Evolutionary conservation across 1,284 basidiomycete genomes (phyloP), one percentile per base, ranked within the genome.

Genomic region (Moniliophthora roreri): DNA sequence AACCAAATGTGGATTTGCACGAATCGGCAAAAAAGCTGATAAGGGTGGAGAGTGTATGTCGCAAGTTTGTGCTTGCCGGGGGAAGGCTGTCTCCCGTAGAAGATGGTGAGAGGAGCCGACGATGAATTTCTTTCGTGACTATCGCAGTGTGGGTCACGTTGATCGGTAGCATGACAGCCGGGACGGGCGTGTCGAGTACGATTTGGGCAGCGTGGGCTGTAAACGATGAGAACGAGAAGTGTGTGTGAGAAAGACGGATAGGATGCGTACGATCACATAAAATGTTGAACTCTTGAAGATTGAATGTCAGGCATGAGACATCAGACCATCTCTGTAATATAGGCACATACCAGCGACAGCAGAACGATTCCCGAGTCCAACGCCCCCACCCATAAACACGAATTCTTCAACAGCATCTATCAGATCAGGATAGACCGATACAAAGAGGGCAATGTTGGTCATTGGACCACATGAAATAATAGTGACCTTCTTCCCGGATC

Each of bases 311-410:
- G 39, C 13, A 15, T 34, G 20, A 24, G 5, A 15, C 2, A 13
- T 32, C 2, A 32, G 20, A 18, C 23, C 24, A 18, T n/a, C 49
- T 4, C 18, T 28, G 18, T 36, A 21, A 21, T n/a, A 48, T 3
- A n/a, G n/a, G n/a, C n/a, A 63, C 74, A 42, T 53, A 83, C 83
- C 83, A 61, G 88, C 89, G 11, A 82, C 84, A 11, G 89, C 73
- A n/a, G 85, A 85, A 41, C 85, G 73, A 62, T 93, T 93, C 0
- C 91, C 91, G 11, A 89, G 64, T 3, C 91, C 91, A n/a, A 91
- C 83, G 1, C 83, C 88, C 36, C 91, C 91, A n/a, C 92, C 91
- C 91, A 94, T 93, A 62, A 92, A 90, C 3, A 92, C 87, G 53
- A 93, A 82, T 60, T 90, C 81, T 55, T 88, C 84, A 4, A 93